Evolutionary conservation across 148 eudicot genomes (phyloP).

Genomic region (Nepenthes mirabilis): DNA sequence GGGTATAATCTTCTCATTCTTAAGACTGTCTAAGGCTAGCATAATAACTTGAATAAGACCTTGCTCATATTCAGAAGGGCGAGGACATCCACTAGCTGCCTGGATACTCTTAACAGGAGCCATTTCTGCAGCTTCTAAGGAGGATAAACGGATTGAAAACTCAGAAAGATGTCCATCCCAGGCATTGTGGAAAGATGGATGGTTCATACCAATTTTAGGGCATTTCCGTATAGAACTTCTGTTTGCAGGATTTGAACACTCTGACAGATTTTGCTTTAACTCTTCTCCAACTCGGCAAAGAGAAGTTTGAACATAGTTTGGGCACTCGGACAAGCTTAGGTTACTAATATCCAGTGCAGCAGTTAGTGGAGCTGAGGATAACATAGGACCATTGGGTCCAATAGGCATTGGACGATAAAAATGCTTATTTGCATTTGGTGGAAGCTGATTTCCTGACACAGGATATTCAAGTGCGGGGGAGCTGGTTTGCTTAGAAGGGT

Average conservation of each 20-base stretch:
- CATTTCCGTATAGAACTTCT: slow-evolving; percentile 21
- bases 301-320: slow-evolving; percentile 21
- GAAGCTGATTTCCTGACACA: slow-evolving; percentile 27
- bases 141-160: slow-evolving; percentile 4
- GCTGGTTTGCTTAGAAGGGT: slow-evolving; percentile 20
- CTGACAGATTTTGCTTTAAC: slow-evolving; percentile 4
- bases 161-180: slow-evolving; percentile 17
- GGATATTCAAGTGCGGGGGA: slow-evolving; percentile 16
- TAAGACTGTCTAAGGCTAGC: slow-evolving; percentile 72
- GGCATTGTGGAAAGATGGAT: slow-evolving; percentile 17
- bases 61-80: slow-evolving; percentile 61
- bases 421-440: slow-evolving; percentile 17
- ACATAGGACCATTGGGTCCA: slow-evolving; percentile 31
- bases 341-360: slow-evolving; percentile 39
- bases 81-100: slow-evolving; percentile 31
- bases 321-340: slow-evolving; percentile 31
- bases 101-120: slow-evolving; percentile 20
- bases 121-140: slow-evolving; percentile 18
- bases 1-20: slow-evolving; percentile 63
- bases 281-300: slow-evolving; percentile 20
- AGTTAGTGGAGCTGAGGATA: slow-evolving; percentile 18
- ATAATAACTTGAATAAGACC: slow-evolving; percentile 66
- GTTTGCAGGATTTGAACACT: slow-evolving; percentile 16
- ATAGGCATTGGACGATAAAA: slow-evolving; percentile 20
- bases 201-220: slow-evolving; percentile 12